Evolutionary conservation across 495 filamentous ascomycete species (phyloP).

Genomic region (Penicillium arizonense): DNA sequence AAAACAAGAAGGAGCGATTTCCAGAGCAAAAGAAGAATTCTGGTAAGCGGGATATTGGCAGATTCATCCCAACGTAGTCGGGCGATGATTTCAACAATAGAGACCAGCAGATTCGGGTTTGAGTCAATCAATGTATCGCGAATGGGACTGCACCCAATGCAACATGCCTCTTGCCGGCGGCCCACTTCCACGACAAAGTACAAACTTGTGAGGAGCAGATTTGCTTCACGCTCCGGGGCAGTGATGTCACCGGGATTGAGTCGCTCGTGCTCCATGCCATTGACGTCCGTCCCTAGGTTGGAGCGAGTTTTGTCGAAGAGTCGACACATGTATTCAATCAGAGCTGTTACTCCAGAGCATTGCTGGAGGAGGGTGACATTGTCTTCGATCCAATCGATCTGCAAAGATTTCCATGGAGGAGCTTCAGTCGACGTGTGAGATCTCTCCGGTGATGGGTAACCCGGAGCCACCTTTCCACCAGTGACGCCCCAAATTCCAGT

Average conservation of each 20-base stretch:
- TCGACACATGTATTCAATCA: slow-evolving; percentile 60
- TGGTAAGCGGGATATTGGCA: slow-evolving; percentile 59
- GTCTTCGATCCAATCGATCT: slow-evolving; percentile 67
- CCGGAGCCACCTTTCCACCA: slow-evolving; percentile 46
- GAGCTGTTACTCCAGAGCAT: slow-evolving; percentile 55
- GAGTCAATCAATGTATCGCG: slow-evolving; percentile 45
- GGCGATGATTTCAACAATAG: slow-evolving; percentile 71
- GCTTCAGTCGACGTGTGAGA: slow-evolving; percentile 33
- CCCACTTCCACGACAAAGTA: slow-evolving; percentile 73
- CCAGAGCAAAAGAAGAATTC: slow-evolving; percentile 82
- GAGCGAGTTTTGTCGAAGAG: slow-evolving; percentile 52
- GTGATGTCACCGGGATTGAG: slow-evolving; percentile 32
- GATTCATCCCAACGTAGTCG: slow-evolving; percentile 87
- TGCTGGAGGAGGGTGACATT: slow-evolving; percentile 59
- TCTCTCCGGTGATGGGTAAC: slow-evolving; percentile 25
- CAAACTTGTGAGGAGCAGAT: slow-evolving; percentile 57
- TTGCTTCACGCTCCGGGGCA: slow-evolving; percentile 45
- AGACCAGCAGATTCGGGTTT: slow-evolving; percentile 67
- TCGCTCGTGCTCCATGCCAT: slow-evolving; percentile 32
- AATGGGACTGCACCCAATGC: slow-evolving; percentile 26
- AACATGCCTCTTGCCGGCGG: slow-evolving; percentile 41
- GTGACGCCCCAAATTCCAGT: slow-evolving; percentile 78
- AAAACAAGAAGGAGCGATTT: slow-evolving; percentile 85
- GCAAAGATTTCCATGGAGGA: slow-evolving; percentile 50
- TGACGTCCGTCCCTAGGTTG: slow-evolving; percentile 25